Conservation (phyloP, 2,329 filamentous ascomycete species). For the Atkinsonella hypoxylon region DNA sequence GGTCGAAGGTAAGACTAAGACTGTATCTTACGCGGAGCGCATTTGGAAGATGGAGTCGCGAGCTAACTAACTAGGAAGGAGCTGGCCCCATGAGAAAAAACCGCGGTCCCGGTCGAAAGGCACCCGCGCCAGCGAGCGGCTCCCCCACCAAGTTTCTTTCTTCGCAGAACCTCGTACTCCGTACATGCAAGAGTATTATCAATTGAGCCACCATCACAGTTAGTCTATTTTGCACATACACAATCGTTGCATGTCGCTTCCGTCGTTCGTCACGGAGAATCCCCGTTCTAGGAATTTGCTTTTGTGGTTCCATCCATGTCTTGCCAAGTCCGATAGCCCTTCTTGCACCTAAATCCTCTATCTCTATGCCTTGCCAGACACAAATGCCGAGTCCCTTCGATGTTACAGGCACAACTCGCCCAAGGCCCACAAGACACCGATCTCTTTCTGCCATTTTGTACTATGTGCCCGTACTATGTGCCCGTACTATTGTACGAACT, state of each 20-base stretch:
- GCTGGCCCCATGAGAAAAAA: not conserved
- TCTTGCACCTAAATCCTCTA: conserved; percentile 2
- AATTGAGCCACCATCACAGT: not conserved
- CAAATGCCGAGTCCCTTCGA: not conserved
- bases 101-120: not conserved
- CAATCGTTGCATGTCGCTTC: not conserved
- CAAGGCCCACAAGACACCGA: not conserved
- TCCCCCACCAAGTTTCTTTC: too few relatives aligned
- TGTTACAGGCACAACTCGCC: not conserved
- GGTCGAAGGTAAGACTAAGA: too few relatives aligned
- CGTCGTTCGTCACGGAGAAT: not conserved
- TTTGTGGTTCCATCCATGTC: not conserved
- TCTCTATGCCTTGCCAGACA: conserved; percentile 2
- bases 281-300: not conserved
- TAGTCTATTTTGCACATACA: not conserved
- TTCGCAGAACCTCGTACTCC: too few relatives aligned
- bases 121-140: too few relatives aligned
- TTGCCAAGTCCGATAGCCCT: not conserved
- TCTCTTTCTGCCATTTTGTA: not conserved
- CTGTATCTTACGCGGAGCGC: too few relatives aligned
- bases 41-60: too few relatives aligned
- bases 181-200: not conserved
- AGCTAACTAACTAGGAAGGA: too few relatives aligned
- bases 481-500: not conserved
- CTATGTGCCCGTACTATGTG: not conserved